Conservation (phyloP, 2,329 filamentous ascomycete genomes). For the Escovopsis sp. region DNA sequence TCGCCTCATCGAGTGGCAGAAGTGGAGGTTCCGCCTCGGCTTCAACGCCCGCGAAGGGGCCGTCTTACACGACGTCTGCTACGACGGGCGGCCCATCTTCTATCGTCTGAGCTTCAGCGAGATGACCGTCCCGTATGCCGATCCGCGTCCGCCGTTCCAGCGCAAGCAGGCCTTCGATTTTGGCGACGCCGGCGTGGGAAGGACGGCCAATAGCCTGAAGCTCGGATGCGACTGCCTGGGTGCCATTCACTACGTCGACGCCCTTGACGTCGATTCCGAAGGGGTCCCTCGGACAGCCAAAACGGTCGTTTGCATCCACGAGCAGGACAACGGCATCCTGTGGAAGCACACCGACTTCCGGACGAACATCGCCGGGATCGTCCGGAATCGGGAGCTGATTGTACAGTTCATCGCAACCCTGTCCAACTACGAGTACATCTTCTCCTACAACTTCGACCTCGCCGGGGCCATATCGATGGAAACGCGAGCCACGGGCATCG, state of each 20-base stretch:
- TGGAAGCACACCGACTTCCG: conserved; percentile 61
- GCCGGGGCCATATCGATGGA: conserved; percentile 47
- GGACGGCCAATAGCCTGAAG: conserved; percentile 51
- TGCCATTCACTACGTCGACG: conserved; percentile 49
- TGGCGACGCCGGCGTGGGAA: conserved; percentile 53
- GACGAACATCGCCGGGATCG: conserved; percentile 46
- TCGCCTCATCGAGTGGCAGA: conserved; percentile 43
- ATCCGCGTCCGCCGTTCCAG: conserved; percentile 49
- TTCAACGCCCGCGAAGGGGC: conserved; percentile 59
- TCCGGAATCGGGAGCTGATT: conserved; percentile 46
- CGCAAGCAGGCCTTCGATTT: conserved; percentile 61
- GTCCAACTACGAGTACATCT: conserved; percentile 54
- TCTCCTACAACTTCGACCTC: conserved; percentile 42
- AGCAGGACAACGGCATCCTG: conserved; percentile 54
- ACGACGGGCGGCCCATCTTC: conserved; percentile 49
- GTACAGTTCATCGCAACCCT: conserved; percentile 56
- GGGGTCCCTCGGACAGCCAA: conserved; percentile 37
- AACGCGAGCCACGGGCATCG: conserved; percentile 50
- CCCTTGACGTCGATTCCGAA: conserved; percentile 34
- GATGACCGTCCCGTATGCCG: conserved; percentile 56
- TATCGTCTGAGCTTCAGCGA: conserved; percentile 54
- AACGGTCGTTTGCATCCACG: conserved; percentile 53
- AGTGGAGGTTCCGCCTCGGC: conserved; percentile 54
- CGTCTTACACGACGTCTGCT: conserved; percentile 55
- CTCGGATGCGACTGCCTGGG: conserved; percentile 60